Conservation (phyloP, 306 rosid genomes). For the Nissolia schottii region DNA sequence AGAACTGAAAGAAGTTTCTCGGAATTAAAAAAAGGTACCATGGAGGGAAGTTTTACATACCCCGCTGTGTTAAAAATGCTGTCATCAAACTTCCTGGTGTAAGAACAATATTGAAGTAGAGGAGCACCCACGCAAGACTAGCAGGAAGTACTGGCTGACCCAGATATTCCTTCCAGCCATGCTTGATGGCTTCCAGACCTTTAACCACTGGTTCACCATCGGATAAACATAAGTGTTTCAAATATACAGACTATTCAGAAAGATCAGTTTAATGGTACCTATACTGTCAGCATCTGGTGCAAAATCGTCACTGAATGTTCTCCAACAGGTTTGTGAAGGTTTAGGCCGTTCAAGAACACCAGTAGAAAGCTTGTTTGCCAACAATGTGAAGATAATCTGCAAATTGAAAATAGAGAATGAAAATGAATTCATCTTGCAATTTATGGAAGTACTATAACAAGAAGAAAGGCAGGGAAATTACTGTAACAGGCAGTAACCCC, state of each 20-base stretch:
- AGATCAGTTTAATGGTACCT: conserved; percentile 41
- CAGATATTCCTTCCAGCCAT: conserved; percentile 89
- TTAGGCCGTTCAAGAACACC: conserved; percentile 95
- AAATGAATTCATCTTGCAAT: conserved; percentile 18
- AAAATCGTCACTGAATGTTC: conserved; percentile 40
- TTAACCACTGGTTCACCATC: conserved; percentile 53
- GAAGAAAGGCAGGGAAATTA: conserved; percentile 40
- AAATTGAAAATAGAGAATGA: conserved; percentile 12
- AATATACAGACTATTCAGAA: background rate
- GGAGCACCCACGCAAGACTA: conserved; percentile 87
- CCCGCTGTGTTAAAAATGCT: conserved; percentile 82
- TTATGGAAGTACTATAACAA: conserved; percentile 18
- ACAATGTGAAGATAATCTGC: conserved; percentile 67
- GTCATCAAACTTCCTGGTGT: conserved; percentile 98
- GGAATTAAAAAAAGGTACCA: background rate
- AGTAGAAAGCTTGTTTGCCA: conserved; percentile 82
- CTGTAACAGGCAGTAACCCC: conserved; percentile 72
- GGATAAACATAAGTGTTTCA: conserved; percentile 21
- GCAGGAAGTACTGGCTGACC: conserved; percentile 97
- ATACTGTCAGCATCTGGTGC: conserved; percentile 37
- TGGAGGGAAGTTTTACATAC: conserved; percentile 40
- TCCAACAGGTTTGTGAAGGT: conserved; percentile 60
- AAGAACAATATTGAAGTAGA: conserved; percentile 81
- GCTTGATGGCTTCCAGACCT: conserved; percentile 78
- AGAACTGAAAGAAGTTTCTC: background rate